Conservation (phyloP, 305 asterid genomes). For the Fraxinus paxiana region DNA sequence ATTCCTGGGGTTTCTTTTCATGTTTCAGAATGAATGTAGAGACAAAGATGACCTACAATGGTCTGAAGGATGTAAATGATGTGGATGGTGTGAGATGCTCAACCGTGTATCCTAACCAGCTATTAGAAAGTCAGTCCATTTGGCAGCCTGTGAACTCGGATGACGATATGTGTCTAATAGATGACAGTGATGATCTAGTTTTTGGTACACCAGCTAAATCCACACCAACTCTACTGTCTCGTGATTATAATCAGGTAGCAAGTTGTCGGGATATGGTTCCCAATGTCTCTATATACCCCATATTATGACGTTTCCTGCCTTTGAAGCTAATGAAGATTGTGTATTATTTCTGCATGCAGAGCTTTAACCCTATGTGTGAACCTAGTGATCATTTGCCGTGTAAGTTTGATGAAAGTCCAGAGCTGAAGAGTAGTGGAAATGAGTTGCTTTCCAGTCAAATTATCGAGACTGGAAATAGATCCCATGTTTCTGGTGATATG, state of each 20-base stretch:
- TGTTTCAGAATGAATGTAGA: slow-evolving; percentile 64
- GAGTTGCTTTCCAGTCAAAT: slow-evolving; percentile 40
- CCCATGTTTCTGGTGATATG: slow-evolving; percentile 41
- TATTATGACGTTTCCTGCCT: neutral
- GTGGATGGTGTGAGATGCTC: slow-evolving; percentile 51
- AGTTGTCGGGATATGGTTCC: slow-evolving; percentile 1
- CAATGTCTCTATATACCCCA: slow-evolving; percentile 6
- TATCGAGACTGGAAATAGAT: slow-evolving; percentile 36
- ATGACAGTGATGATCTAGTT: slow-evolving; percentile 58
- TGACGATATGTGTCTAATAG: slow-evolving; percentile 87
- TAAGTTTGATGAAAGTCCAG: slow-evolving; percentile 80
- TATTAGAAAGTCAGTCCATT: slow-evolving; percentile 44
- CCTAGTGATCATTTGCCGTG: slow-evolving; percentile 77
- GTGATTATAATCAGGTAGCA: slow-evolving; percentile 67
- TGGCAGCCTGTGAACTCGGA: slow-evolving; percentile 69
- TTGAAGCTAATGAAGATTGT: slow-evolving; percentile 20
- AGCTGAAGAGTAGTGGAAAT: slow-evolving; percentile 40
- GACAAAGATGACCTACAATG: slow-evolving; percentile 51
- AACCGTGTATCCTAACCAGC: slow-evolving; percentile 44
- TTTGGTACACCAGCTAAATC: slow-evolving; percentile 56
- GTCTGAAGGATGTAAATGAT: slow-evolving; percentile 54
- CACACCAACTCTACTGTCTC: slow-evolving; percentile 41
- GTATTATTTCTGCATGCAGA: slow-evolving; percentile 41
- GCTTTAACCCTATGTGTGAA: slow-evolving; percentile 92
- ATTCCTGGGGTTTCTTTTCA: slow-evolving; percentile 19